Base-by-base conservation (phyloP, 768 basidiomycete species). In the Boletus fagicola region DNA sequence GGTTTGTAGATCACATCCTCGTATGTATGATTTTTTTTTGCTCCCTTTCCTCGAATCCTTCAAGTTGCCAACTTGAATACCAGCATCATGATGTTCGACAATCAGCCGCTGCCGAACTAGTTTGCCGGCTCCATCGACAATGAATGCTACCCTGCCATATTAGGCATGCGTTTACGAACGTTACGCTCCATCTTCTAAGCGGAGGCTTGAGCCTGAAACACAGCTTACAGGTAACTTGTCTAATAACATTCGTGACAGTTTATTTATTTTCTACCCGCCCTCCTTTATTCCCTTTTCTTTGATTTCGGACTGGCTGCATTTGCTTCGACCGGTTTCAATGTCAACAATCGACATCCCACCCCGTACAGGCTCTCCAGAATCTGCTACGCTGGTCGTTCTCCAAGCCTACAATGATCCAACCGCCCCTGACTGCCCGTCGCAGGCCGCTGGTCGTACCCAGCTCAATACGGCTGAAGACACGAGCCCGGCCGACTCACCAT, bases 111-210 rank as follows among this genome's bases (percentile, higher is more conserved):
- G 49, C 40, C 22, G 59, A 38, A 12, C 6, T n/a, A n/a, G n/a
- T 10, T 33, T 16, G 50, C 56, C 39, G 30, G 20, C 18, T 36
- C 39, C 48, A 15, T 31, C 31, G 36, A 33, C 16, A 53, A 20
- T 20, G 33, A 56, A 56, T 59, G 18, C 47, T 20, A 10, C 2
- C 48, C 51, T 60, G 44, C 70, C 52, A 49, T 48, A 68, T 65
- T 51, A 64, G 70, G 70, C 52, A 71, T 50, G 60, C 56, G 5
- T 72, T 72, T 72, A 74, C 63, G 72, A 72, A 74, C 68, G 39
- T 62, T 55, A 43, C 40, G 56, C 63, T 54, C 40, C 56, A 50
- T 52, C 43, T 54, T 49, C 51, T 64, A 64, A 70, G 57, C 62
- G 60, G 53, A 55, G 40, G 42, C 42, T 38, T 22, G 53, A 28